Conservation (phyloP, 805 yeast genomes). For the Candida peoriensis region DNA sequence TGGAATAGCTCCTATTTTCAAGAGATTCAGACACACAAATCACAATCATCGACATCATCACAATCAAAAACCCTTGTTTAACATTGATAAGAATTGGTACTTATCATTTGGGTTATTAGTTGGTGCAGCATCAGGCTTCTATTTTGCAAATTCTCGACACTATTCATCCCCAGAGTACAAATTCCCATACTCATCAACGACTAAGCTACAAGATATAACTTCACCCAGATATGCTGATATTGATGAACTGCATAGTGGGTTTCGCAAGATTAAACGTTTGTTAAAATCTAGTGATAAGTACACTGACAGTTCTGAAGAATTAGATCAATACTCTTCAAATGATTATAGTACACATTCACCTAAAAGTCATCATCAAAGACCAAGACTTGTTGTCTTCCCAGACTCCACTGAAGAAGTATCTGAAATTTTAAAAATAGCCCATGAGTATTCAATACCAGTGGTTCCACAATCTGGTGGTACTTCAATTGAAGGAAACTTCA, state of each 20-base stretch:
- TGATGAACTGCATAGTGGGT: slow-evolving; percentile 5
- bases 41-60: slow-evolving; percentile 7
- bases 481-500: slow-evolving; percentile 62
- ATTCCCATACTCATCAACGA: slow-evolving; percentile 18
- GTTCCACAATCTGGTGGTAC: slow-evolving; percentile 64
- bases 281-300: slow-evolving; percentile 12
- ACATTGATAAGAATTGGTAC: slow-evolving; percentile 3
- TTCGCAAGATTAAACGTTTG: slow-evolving; percentile 10
- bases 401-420: slow-evolving; percentile 53
- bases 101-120: slow-evolving; percentile 6
- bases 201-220: slow-evolving; percentile 9
- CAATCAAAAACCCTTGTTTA: slow-evolving; percentile 1
- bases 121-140: slow-evolving; percentile 10
- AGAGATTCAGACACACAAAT: slow-evolving; percentile 1
- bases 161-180: slow-evolving; percentile 8
- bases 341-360: slow-evolving; percentile 47
- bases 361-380: slow-evolving; percentile 31
- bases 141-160: slow-evolving; percentile 13
- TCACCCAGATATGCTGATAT: slow-evolving; percentile 17
- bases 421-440: slow-evolving; percentile 47
- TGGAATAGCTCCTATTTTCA: background rate
- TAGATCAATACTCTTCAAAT: slow-evolving; percentile 42
- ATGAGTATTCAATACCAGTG: slow-evolving; percentile 50
- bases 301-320: slow-evolving; percentile 28
- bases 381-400: slow-evolving; percentile 43